Base-by-base conservation (phyloP, 2,329 filamentous ascomycete genomes). In the Colletotrichum tabaci region DNA sequence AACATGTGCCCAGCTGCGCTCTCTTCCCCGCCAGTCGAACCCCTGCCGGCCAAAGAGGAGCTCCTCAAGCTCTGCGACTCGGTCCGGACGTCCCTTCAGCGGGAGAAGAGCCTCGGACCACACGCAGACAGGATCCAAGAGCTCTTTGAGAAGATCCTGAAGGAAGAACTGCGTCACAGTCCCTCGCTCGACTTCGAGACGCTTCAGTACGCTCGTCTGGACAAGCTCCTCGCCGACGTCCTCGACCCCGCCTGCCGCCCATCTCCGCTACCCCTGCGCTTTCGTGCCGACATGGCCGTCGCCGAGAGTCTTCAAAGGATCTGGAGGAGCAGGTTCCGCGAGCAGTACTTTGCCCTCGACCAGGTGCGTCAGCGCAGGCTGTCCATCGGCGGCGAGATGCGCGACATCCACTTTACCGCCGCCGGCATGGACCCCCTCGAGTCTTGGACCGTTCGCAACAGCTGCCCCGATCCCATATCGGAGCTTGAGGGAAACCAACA, bases 341-440 rank as follows among this genome's bases (percentile, higher is more conserved):
- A 83, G n/a, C 75, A 79, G 8, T 87, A 84, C 66, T 83, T 84
- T 71, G 80, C 82, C 71, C 81, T 88, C 35, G 86, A 88, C 66
- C 80, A 86, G 60, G 77, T 79, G 12, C 79, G 86, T n/a, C 81
- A 81, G 47, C 74, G 74, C 6, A 74, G 77, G 2, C 76, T 88
- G 26, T 75, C 80, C 0, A 76, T 76, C 46, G 77, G 76, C 9
- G 85, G 85, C 0, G 77, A 79, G 55, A 78, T 88, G 38, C 82
- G 79, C 64, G 82, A 83, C 38, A 80, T 87, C 9, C 77, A 76
- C 7, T 84, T 86, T 71, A 78, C 80, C 40, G 77, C 75, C n/a
- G 74, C 76, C 23, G 72, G 79, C 13, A 70, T 76, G 15, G 78
- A 80, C 26, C 72, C 77, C 16, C 67, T 79, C 57, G 78, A 79